Percentiles rank a stretch among this genome's conserved stretches.
These are phyloP conservation scores for Suhomyces sp. DNA, from an alignment of 805 yeast species.

Conservation along the genomic window DNA sequence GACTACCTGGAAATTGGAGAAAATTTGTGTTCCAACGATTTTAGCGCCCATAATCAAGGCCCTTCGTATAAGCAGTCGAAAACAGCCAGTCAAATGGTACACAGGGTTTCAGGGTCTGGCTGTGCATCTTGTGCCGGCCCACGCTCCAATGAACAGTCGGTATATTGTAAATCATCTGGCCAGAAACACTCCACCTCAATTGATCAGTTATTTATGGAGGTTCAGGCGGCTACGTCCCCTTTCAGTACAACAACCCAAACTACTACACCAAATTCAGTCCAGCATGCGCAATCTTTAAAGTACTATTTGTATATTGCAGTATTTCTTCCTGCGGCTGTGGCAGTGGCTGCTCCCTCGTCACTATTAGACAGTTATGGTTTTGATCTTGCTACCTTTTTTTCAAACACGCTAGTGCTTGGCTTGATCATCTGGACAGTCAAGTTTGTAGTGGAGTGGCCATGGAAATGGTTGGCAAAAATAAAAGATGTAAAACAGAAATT, in stretches of 20 bases:
- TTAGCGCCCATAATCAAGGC: not conserved
- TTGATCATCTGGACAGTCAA: slow-evolving; percentile 34
- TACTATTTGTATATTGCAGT: slow-evolving; percentile 20
- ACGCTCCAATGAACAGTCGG: not conserved
- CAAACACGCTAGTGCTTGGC: slow-evolving; percentile 30
- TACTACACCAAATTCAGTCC: not conserved
- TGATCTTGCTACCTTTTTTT: slow-evolving; percentile 25
- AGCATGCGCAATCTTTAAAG: slow-evolving; percentile 7
- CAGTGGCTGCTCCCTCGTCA: slow-evolving; percentile 21
- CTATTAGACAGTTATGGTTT: slow-evolving; percentile 5
- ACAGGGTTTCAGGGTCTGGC: not conserved
- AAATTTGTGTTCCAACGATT: not conserved
- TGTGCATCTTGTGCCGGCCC: not conserved
- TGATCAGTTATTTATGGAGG: not conserved
- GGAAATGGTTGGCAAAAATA: slow-evolving; percentile 36
- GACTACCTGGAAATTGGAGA: not conserved
- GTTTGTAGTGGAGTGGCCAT: slow-evolving; percentile 40
- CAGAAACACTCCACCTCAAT: not conserved
- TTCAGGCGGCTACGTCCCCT: not conserved
- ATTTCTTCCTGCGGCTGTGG: slow-evolving; percentile 25
- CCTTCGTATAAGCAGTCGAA: not conserved
- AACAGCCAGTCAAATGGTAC: not conserved
- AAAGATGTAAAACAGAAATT: slow-evolving; percentile 13
- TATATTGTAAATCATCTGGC: not conserved
- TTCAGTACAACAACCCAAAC: not conserved